Evolutionary conservation across 225 moss, liverwort and hornwort species (phyloP), one percentile per base, ranked within the genome.

Genomic region (Takakia lepidozioides): DNA sequence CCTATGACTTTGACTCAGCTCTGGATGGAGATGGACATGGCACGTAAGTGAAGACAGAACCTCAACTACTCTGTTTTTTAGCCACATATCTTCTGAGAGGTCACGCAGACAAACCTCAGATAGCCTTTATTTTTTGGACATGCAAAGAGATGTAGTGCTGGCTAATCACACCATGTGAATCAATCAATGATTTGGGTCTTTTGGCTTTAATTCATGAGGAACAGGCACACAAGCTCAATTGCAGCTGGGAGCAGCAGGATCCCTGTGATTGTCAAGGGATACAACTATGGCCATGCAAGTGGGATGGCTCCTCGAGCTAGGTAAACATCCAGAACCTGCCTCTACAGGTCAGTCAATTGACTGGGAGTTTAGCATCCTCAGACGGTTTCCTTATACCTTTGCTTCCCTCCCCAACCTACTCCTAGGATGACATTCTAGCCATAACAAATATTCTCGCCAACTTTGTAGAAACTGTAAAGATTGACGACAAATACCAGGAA

Each of bases 1-100:
- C 37, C 34, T 68, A 68, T 56, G 73, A 74, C 27, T 74, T 68
- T 16, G 63, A 58, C 41, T 74, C 73, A 40, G 67, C 67, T 9
- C 50, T 74, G 18, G 73, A 74, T 36, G 73, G 67, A 56, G 73
- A 68, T 60, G 73, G 73, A 15, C 73, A 74, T 56, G 73, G 73
- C 66, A 74, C 73, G 67, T 74, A 36, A 64, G 68, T 55, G 18
- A 17, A 48, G 9, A 3, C 34, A 25, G 38, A 3, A 35, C 24
- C 19, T 20, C 28, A 18, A 7, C 9, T 13, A 19, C 44, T 13
- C 44, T 19, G 9, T 45, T 18, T 19, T 37, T 8, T 37, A 13
- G 10, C 36, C 10, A 37, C 36, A 9, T 8, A 13, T 9, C 9
- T 13, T 37, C n/a, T 43, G 21, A 0, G 21, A 43, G 8, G 21